Base-by-base conservation (phyloP, 345 rosid species). In the Stellera chamaejasme region DNA sequence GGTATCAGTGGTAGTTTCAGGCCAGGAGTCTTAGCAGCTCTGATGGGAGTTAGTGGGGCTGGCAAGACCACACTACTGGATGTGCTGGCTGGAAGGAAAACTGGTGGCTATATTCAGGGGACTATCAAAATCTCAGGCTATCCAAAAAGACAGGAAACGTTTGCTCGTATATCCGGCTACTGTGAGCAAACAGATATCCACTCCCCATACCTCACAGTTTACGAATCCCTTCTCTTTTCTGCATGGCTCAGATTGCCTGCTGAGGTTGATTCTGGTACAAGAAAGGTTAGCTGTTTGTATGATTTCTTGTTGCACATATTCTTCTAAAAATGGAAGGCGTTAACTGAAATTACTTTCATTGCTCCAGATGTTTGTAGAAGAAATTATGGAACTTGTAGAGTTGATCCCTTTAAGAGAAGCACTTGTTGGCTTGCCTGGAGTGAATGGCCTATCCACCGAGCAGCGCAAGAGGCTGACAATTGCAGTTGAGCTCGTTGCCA, bases 41-140 rank as follows among this genome's bases (percentile, higher is more conserved):
- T 84, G 14, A 84, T 84, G 87, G 91, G 91, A 4, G 64, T 84
- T 43, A 81, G 87, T 41, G 91, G 91, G 2, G 87, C 87, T 43
- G 87, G 91, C 11, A 84, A 84, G 58, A 84, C 91, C 56, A 84
- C 91, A 23, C 72, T 84, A 8, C 77, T 84, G 91, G 91, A 84
- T 66, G 87, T 84, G 12, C 57, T 84, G 66, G 79, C 91, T 5
- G 91, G 91, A 56, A 77, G 91, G 64, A 84, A 84, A 79, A 84
- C 91, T 4, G 85, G 83, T 9, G 87, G 91, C 45, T 75, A 81
- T 58, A 74, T 79, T 16, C 72, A 61, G 3, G 87, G 91, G 48
- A 66, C 51, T 7, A 75, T 81, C 59, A 58, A 73, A 42, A 75
- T 84, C 53, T 77, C 91, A 41, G 91, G 87, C 23, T 77, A 77